Base-by-base conservation (phyloP, 768 basidiomycete genomes). In the Agrocybe praecox region DNA sequence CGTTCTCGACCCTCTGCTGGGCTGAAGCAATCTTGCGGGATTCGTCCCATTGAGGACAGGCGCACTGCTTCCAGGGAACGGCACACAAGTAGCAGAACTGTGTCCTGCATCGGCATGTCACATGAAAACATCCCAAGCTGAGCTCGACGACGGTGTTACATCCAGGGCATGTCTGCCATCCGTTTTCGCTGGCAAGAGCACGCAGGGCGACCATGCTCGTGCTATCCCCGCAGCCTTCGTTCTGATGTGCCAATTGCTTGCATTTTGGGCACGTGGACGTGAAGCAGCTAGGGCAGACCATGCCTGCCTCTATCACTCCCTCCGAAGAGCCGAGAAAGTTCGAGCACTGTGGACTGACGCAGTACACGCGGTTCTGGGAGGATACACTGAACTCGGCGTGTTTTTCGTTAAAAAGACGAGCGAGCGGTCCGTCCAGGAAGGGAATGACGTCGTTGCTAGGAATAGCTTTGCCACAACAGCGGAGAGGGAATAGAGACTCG, bases 71-170 rank as follows among this genome's bases (percentile, higher is more conserved):
- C 88, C 88, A 90, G 10, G 57, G 72, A 24, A 66, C 77, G 0
- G 82, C 82, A 63, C 89, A 90, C 9, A 85, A 48, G 63, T 90
- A 88, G 62, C 87, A 89, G 67, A 89, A 88, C 60, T 89, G 65
- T 0, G 75, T 71, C 6, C 74, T 68, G 64, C 86, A 87, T 19
- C 77, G 74, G 58, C 87, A 89, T 14, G 79, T 85, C 71, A 89
- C 87, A 48, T 89, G 87, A 65, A 80, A 84, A 57, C 87, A 88
- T 0, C 87, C 87, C 6, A 74, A 62, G 17, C 70, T 63, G 17
- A 86, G 75, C 60, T 89, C 87, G 36, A 88, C 76, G 47, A 88
- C 74, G 15, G 76, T 70, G 6, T 74, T 62, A 62, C 87, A 89
- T 5, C 76, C 75, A 0, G 86, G 86, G 63, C 87, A 89, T 0